phyloP scores from a whole-genome alignment of 345 rosid species.

The Rubroshorea leprosula region DNA sequence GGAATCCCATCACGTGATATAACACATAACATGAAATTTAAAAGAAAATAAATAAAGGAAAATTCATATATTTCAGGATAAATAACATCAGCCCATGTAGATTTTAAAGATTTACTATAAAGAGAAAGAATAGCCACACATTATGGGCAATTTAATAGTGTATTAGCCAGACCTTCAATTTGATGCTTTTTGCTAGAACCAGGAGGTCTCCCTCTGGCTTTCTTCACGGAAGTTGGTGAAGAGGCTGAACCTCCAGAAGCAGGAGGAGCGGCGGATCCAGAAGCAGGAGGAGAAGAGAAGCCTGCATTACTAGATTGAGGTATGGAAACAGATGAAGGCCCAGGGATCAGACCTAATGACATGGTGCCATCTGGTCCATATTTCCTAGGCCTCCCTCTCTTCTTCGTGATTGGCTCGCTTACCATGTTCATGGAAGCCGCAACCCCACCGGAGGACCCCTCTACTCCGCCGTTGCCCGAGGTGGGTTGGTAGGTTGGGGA shows the following conservation, averaged over 20 bases:
- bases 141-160: too few relatives aligned
- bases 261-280: slow-evolving; percentile 7
- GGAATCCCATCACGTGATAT: slow-evolving; percentile 19
- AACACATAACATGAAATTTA: not conserved
- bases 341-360: slow-evolving; percentile 30
- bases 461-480: slow-evolving; percentile 11
- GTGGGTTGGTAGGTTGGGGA: slow-evolving; percentile 31
- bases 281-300: slow-evolving; percentile 26
- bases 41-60: not conserved
- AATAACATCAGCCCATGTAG: not conserved
- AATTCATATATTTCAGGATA: not conserved
- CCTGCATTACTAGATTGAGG: slow-evolving; percentile 22
- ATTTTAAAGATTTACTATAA: not conserved
- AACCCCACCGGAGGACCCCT: slow-evolving; percentile 13
- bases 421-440: slow-evolving; percentile 12
- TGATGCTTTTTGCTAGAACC: slow-evolving; percentile 69
- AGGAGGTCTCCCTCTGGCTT: slow-evolving; percentile 80
- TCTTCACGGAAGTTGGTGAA: slow-evolving; percentile 46
- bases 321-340: slow-evolving; percentile 19
- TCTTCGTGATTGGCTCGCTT: slow-evolving; percentile 39
- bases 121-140: not conserved
- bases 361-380: slow-evolving; percentile 58
- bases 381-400: slow-evolving; percentile 72
- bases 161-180: slow-evolving; percentile 50
- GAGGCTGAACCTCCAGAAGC: slow-evolving; percentile 24